Conservation (phyloP, 2,329 filamentous ascomycete genomes). For the Aspergillus bombycis region DNA sequence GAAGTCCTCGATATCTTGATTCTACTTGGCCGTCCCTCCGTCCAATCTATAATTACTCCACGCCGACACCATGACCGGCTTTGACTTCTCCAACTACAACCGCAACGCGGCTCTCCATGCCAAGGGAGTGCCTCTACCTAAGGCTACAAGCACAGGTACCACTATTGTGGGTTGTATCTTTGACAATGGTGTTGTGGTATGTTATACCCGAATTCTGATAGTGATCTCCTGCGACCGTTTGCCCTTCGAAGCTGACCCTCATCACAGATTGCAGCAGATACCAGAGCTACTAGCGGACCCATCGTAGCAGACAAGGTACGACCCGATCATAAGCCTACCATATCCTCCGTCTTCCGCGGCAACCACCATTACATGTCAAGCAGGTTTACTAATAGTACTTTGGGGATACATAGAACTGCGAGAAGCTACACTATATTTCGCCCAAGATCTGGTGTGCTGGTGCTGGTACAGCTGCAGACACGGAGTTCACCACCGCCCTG, state of each 20-base stretch:
- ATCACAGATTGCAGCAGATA: slow-evolving; percentile 89
- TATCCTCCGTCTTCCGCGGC: not conserved
- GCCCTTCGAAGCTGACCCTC: slow-evolving; percentile 25
- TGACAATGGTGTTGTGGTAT: slow-evolving; percentile 90
- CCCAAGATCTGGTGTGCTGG: slow-evolving; percentile 99
- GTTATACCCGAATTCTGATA: slow-evolving; percentile 36
- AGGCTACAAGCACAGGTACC: slow-evolving; percentile 97
- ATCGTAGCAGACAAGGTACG: slow-evolving; percentile 95
- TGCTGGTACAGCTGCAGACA: slow-evolving; percentile 95
- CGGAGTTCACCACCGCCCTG: slow-evolving; percentile 97
- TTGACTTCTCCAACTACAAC: slow-evolving; percentile 99
- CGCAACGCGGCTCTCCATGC: slow-evolving; percentile 96
- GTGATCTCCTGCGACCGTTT: not conserved
- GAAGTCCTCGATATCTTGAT: not conserved
- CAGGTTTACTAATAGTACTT: not conserved
- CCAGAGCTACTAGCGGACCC: slow-evolving; percentile 91
- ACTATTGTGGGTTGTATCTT: slow-evolving; percentile 98
- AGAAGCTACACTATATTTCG: slow-evolving; percentile 98
- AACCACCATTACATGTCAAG: not conserved
- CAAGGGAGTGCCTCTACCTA: slow-evolving; percentile 89
- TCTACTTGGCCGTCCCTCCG: slow-evolving; percentile 13
- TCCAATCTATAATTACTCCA: slow-evolving; percentile 25
- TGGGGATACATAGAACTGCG: slow-evolving; percentile 72
- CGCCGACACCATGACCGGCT: slow-evolving; percentile 77
- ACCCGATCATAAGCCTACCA: not conserved